Evolutionary conservation across 2,329 filamentous ascomycete genomes (phyloP).

Genomic region (Eurotiales sp.): DNA sequence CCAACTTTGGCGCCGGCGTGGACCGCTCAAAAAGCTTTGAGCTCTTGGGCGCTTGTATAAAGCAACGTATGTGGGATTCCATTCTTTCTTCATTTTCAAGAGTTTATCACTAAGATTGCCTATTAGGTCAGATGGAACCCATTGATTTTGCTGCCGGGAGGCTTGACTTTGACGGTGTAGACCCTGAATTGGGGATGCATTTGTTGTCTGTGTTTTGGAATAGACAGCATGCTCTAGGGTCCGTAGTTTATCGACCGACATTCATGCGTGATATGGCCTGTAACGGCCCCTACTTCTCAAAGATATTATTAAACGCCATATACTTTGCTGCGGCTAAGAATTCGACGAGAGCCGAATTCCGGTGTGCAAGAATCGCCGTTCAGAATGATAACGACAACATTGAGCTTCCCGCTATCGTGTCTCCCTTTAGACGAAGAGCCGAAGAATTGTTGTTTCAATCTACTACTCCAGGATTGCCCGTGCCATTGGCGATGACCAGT

Average conservation of each 20-base stretch:
- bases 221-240: constrained; percentile 48
- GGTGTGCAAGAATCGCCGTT: neutral
- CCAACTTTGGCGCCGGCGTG: neutral
- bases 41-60: constrained; percentile 23
- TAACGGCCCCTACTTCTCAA: constrained; percentile 15
- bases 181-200: constrained; percentile 51
- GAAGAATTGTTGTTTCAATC: constrained; percentile 3
- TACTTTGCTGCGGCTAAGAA: constrained; percentile 9
- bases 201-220: constrained; percentile 53
- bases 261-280: constrained; percentile 53
- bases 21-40: constrained; percentile 10
- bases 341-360: constrained; percentile 3
- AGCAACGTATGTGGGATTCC: constrained; percentile 18
- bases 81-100: neutral
- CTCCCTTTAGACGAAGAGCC: constrained; percentile 4
- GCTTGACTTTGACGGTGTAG: constrained; percentile 55
- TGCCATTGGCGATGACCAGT: constrained; percentile 4
- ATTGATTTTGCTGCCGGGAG: constrained; percentile 45
- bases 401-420: constrained; percentile 1
- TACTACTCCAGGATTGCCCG: neutral
- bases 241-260: constrained; percentile 50
- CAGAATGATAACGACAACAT: neutral
- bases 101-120: neutral
- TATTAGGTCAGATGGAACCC: constrained; percentile 46
- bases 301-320: constrained; percentile 9